Base-by-base conservation (phyloP, 768 basidiomycete genomes). In the Boletus rubroflammeus region DNA sequence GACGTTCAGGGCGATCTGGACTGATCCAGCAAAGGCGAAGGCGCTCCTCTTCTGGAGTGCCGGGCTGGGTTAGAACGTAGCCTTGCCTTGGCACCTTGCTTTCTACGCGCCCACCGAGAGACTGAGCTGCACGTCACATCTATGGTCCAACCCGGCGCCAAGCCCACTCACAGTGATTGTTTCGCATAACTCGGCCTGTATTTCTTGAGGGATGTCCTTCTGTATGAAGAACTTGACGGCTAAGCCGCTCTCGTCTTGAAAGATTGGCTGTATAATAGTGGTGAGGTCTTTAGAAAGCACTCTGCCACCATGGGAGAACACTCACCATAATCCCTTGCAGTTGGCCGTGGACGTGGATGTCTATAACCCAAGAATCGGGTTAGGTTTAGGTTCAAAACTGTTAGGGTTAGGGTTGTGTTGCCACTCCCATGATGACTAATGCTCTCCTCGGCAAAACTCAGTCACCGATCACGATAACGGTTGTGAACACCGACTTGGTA, bases 171-270 rank as follows among this genome's bases (percentile, higher is more conserved):
- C 88, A 0, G 86, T 82, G 48, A 90, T 87, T 14, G 80, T 85
- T 67, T 89, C 86, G 62, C 83, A 85, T 29, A 90, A 69, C 56
- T 90, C 85, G 17, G 84, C 83, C 60, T 87, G 85, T 21, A 82
- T 75, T 60, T 85, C 82, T 53, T 84, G 77, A 4, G 81, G 70
- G 9, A 92, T 75, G 67, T 91, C 88, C 63, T 88, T 89, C 65
- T 91, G 89, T 19, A 92, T 80, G 67, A 91, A 92, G 66, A 92
- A 92, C 64, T 91, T 92, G 76, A 89, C 72, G 3, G 87, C 80
- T 48, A 87, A 69, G 36, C 83, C 84, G 62, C 78, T 81, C 57
- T 61, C 67, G 60, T 88, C 88, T 67, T 88, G 86, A 53, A 90
- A 90, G 54, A 90, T 82, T 44, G 84, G 82, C 86, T 88, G 55